A percentile compares a stretch with the other conserved stretches of the same genome.
These are phyloP conservation scores for Brassica incana DNA, from an alignment of 345 rosid species.

Conservation along the genomic window DNA sequence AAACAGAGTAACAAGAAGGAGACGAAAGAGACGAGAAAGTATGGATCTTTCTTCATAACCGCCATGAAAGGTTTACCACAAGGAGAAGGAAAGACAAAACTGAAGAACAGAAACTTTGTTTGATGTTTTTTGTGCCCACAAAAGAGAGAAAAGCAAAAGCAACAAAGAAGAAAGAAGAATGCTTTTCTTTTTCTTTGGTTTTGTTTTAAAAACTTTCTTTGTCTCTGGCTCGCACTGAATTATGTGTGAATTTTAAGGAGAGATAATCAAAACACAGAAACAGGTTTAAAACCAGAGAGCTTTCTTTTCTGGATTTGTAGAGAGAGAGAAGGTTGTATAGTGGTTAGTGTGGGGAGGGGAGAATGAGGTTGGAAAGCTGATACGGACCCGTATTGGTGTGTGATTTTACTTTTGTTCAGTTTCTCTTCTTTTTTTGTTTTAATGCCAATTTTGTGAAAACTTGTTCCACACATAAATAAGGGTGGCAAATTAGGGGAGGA, in stretches of 20 bases:
- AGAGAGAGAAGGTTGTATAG: slow-evolving; percentile 1
- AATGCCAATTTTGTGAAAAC: slow-evolving; percentile 24
- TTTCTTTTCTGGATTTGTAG: background rate
- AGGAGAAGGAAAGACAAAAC: slow-evolving; percentile 21
- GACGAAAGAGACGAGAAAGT: slow-evolving; percentile 31
- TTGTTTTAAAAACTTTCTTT: background rate
- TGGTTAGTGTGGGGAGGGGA: slow-evolving; percentile 31
- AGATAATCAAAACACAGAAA: background rate
- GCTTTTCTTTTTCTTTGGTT: slow-evolving; percentile 26
- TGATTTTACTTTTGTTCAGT: background rate
- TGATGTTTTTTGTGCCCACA: slow-evolving; percentile 39
- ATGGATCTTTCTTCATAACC: slow-evolving; percentile 13
- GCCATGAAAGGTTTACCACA: slow-evolving; percentile 39
- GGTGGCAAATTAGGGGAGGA: slow-evolving; percentile 7
- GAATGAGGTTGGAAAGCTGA: slow-evolving; percentile 39
- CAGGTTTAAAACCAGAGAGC: slow-evolving; percentile 11
- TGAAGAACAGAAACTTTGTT: slow-evolving; percentile 36
- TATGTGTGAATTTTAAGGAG: slow-evolving; percentile 10
- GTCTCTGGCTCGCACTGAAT: slow-evolving; percentile 14
- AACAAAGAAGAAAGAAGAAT: background rate
- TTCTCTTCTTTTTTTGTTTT: background rate
- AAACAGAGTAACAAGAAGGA: slow-evolving; percentile 38
- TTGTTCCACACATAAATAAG: slow-evolving; percentile 22
- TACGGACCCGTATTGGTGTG: slow-evolving; percentile 35
- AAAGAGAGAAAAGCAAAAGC: slow-evolving; percentile 22